Evolutionary conservation across 345 rosid species (phyloP).

Genomic region (Arabidopsis suecica): DNA sequence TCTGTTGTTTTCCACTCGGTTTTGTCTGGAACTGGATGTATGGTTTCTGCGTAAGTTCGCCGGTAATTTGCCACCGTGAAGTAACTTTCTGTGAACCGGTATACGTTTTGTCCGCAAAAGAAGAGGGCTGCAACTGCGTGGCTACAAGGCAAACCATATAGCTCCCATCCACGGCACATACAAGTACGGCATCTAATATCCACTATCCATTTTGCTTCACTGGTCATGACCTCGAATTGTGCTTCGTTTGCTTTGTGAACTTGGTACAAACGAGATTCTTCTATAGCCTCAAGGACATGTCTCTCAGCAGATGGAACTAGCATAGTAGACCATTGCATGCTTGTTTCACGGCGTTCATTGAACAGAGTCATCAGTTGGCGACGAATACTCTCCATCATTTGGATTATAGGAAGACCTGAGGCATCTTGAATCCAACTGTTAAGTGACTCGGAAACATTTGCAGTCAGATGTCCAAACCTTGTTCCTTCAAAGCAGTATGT

Average conservation of each 20-base stretch:
- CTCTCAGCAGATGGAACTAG: conserved; percentile 93
- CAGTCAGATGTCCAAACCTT: conserved; percentile 83
- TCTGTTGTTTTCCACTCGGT: conserved; percentile 74
- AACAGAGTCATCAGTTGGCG: conserved; percentile 92
- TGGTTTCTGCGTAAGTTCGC: conserved; percentile 83
- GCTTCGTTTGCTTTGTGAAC: conserved; percentile 80
- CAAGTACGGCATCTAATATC: conserved; percentile 77
- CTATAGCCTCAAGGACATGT: conserved; percentile 71
- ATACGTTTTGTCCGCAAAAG: conserved; percentile 90
- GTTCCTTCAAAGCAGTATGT: conserved; percentile 88
- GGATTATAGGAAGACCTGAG: conserved; percentile 86
- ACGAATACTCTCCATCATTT: conserved; percentile 93
- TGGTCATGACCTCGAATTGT: conserved; percentile 69
- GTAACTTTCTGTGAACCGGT: conserved; percentile 81
- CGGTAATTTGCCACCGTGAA: conserved; percentile 93
- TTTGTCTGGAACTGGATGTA: conserved; percentile 95
- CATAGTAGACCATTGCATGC: conserved; percentile 83
- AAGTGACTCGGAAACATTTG: conserved; percentile 79
- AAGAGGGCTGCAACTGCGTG: conserved; percentile 97
- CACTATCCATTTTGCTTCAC: conserved; percentile 63
- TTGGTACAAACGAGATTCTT: conserved; percentile 63
- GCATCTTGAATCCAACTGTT: conserved; percentile 85
- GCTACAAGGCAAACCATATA: conserved; percentile 92
- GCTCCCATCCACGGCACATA: conserved; percentile 91
- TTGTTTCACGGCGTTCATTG: conserved; percentile 81